Percentiles rank a stretch among this genome's conserved stretches.
Evolutionary conservation across 352 stramenopile genomes (phyloP).

Genomic region (Globisporangium camurandrum): DNA sequence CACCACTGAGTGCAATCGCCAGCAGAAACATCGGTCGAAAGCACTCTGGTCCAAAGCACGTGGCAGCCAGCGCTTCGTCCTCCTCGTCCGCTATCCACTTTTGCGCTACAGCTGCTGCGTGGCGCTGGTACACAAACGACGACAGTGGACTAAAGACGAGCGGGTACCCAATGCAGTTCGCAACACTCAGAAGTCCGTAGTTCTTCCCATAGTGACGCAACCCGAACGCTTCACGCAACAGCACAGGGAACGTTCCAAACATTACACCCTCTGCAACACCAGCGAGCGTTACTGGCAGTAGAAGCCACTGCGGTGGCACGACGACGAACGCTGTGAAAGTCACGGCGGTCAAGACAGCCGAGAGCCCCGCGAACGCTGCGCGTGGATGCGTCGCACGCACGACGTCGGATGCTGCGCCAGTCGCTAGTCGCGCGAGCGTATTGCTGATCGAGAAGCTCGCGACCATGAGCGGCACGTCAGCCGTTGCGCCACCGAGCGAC

Average conservation of each 20-base stretch:
- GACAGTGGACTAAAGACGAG: constrained; percentile 70
- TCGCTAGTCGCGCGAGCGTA: constrained; percentile 46
- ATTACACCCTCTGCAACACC: constrained; percentile 71
- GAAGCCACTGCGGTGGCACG: constrained; percentile 29
- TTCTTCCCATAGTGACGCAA: constrained; percentile 79
- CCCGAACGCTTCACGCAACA: constrained; percentile 76
- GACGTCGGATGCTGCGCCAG: constrained; percentile 55
- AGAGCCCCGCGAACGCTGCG: constrained; percentile 40
- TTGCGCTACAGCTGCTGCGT: too few relatives aligned
- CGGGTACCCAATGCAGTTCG: constrained; percentile 78
- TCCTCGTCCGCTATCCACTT: too few relatives aligned
- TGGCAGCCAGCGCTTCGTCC: constrained; percentile 27
- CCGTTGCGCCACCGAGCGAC: constrained; percentile 41
- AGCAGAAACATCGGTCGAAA: constrained; percentile 62
- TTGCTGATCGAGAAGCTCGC: constrained; percentile 74
- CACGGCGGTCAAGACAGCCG: constrained; percentile 36
- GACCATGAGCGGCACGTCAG: constrained; percentile 71
- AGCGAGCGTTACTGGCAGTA: constrained; percentile 49
- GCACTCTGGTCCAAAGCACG: constrained; percentile 53
- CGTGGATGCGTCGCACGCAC: constrained; percentile 37
- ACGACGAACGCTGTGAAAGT: constrained; percentile 52
- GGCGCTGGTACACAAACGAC: constrained; percentile 73
- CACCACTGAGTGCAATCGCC: constrained; percentile 37
- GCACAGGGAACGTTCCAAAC: constrained; percentile 74
- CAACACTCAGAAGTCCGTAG: constrained; percentile 71